Evolutionary conservation across 495 filamentous ascomycete species (phyloP), one percentile per base, ranked within the genome.

Genomic region (Aspergillus leporis): DNA sequence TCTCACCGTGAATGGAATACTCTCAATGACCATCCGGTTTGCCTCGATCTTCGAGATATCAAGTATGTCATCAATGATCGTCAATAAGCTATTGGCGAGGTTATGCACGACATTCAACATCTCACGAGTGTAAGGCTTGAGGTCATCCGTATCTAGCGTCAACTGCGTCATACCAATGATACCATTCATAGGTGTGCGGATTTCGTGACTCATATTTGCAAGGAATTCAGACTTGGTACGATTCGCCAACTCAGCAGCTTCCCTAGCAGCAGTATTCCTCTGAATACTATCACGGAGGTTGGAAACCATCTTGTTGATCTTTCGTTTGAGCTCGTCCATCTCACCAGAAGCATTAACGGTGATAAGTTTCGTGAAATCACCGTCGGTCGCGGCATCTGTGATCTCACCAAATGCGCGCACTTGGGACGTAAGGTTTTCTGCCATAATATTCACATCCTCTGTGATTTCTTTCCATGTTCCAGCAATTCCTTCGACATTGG

Each of bases 31-130:
- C 95, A 99, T 98, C n/a, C 94, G 87, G 70, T 97, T 93, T 25
- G 94, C 94, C 74, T 99, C 94, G 62, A 99, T 99, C 86, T 99
- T 99, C 7, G 92, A 96, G 61, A 99, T 90, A 83, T 99, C 94
- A 60, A 99, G 82, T 65, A 99, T 98, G 72, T 99, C 94, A 70
- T 99, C 94, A 69, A 99, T 98, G 65, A 99, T 98, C 19, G 95
- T 99, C 68, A 99, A 74, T 61, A 99, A 77, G 78, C 95, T 97
- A 75, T 97, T 97, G 47, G 93, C 94, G 49, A 99, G 82, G 63
- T 96, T 96, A 73, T 98, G 94, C 61, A 99, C 94, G 65, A 97
- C 97, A 64, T 96, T 98, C 74, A 99, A 75, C 94, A 98, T 98
- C 74, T 99, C 94, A 57, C 94, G 87, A 58, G 97, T 96, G 62